Evolutionary conservation across 495 filamentous ascomycete species (phyloP), one percentile per base, ranked within the genome.

Genomic region (Penicillium maclennaniae): DNA sequence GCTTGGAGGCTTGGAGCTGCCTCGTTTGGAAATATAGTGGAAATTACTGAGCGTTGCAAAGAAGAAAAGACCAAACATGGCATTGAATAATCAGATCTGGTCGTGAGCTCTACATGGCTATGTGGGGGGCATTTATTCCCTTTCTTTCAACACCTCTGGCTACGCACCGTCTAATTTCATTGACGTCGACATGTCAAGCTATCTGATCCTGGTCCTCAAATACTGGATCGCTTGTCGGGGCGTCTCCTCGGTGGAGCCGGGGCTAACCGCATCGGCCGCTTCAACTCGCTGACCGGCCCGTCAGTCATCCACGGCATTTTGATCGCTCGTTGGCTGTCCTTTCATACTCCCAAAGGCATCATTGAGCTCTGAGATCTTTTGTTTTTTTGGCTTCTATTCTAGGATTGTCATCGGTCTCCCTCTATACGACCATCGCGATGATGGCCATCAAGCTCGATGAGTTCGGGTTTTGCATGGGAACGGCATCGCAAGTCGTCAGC

Each of bases 331-430:
- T 82, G 80, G 81, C 59, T 83, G 5, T 52, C 75, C 4, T 76
- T 79, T 12, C 59, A 68, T 17, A 69, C 70, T n/a, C 70, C 68
- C 10, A 62, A 5, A 70, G 74, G 72, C 0, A 65, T 85, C 19
- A 69, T 83, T 40, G 64, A 76, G 1, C 84, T 84, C 47, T 67
- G 74, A 6, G 54, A n/a, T 80, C 7, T 27, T 84, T 8, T 83
- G 83, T 55, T 27, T 84, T 8, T 83, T 83, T 55, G 82, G 83
- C 0, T 81, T 83, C 47, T 71, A 73, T 6, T 80, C 74, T 37
- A 83, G 84, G 0, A 77, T 71, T 17, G 76, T 80, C 16, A 77
- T 86, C 49, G 74, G 72, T 17, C 65, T 85, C 1, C 53, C 52
- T 0, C 49, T 57, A 6, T n/a, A 45, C 68, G 2, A 59, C 56